Conservation (phyloP, 2,329 filamentous ascomycete species). For the Delphinella strobiligena region DNA sequence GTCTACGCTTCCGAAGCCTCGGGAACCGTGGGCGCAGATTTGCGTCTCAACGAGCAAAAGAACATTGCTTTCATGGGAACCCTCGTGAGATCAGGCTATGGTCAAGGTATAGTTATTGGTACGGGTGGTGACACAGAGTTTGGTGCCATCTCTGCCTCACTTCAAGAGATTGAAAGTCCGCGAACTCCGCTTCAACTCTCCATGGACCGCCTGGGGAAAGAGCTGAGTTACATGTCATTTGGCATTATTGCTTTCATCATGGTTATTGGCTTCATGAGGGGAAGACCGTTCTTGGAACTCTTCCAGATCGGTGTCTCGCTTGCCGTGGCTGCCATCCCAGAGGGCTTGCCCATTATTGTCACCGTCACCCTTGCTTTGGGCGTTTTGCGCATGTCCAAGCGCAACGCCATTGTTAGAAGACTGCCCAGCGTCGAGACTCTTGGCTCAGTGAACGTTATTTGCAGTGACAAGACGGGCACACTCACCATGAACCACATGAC, state of each 20-base stretch:
- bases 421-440: slow-evolving; percentile 96
- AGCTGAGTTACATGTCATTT: slow-evolving; percentile 94
- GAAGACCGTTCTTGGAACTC: slow-evolving; percentile 80
- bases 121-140: slow-evolving; percentile 92
- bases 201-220: slow-evolving; percentile 95
- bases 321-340: slow-evolving; percentile 89
- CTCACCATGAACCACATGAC: slow-evolving; percentile 98
- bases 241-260: slow-evolving; percentile 89
- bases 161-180: slow-evolving; percentile 90
- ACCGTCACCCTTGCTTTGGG: slow-evolving; percentile 92
- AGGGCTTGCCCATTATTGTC: slow-evolving; percentile 94
- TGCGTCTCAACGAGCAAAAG: slow-evolving; percentile 60
- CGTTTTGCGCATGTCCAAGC: slow-evolving; percentile 89
- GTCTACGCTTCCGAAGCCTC: slow-evolving; percentile 47
- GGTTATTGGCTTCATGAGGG: slow-evolving; percentile 77
- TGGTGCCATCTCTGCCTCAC: slow-evolving; percentile 85
- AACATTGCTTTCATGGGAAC: slow-evolving; percentile 99
- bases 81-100: slow-evolving; percentile 84
- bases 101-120: slow-evolving; percentile 92
- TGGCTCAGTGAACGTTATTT: slow-evolving; percentile 98
- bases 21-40: slow-evolving; percentile 50
- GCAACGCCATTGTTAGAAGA: slow-evolving; percentile 87
- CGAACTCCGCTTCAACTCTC: slow-evolving; percentile 86
- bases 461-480: slow-evolving; percentile 96
- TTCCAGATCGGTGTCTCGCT: slow-evolving; percentile 97